Base-by-base conservation (phyloP, 1,139 yeast species). In the Nakaseomyces nivariensis region DNA sequence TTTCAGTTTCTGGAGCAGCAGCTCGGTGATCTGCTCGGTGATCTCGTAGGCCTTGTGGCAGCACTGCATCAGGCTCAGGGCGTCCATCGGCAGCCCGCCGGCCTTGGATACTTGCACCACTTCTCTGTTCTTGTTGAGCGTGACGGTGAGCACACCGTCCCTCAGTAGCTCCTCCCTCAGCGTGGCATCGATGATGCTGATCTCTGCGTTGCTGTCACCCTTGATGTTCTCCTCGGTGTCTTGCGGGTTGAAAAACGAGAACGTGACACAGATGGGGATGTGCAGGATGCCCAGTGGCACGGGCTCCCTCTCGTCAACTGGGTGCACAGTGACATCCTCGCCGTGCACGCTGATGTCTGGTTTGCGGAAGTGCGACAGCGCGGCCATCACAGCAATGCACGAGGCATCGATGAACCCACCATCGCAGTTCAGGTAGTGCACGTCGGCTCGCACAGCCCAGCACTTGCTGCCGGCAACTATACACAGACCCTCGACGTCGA, bases 371-470 rank as follows among this genome's bases (percentile, higher is more conserved):
- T 89, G 96, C 57, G 83, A 74, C 49, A 92, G 72, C 0, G 87
- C 96, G 10, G 92, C 78, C 76, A 89, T 84, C 22, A 89, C 96
- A 0, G 92, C 97, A 51, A 89, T 76, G 67, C 96, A 87, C 40
- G 94, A 85, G 22, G 89, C 85, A 67, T 92, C 98, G 43, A 90
- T 81, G 42, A 92, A 76, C 37, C 94, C 95, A 38, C 98, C 98
- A 67, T 92, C 98, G 61, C 80, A 87, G 62, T 89, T 84, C 54
- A 92, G 70, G 58, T 85, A 86, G 63, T 89, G 95, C 36, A 92
- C 80, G 63, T 90, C 97, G 0, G 95, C 97, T 50, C 94, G 75
- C 17, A 92, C 73, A 52, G 81, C 75, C 98, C 98, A 92, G 60
- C 95, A 90, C 58, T 87, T 82, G 52, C 81, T 78, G 1, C 97